These are phyloP conservation scores for Limnanthes douglasii DNA, from an alignment of 345 rosid species.

Conservation along the genomic window DNA sequence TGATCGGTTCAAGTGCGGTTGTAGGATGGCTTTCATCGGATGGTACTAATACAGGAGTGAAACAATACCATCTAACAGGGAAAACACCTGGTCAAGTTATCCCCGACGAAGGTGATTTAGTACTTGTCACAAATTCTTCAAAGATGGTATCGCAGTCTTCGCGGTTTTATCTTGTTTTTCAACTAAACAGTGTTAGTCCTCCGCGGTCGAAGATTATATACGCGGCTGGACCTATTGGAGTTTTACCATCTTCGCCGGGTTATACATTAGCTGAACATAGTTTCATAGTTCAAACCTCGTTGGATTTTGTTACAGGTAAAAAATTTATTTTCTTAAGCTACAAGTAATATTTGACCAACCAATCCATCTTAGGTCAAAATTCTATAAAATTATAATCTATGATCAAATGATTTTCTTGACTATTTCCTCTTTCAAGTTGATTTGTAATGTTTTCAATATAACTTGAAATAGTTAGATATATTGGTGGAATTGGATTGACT, in stretches of 20 bases:
- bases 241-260: conserved; percentile 28
- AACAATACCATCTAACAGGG: conserved; percentile 41
- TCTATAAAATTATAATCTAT: too few relatives aligned
- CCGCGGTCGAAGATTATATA: conserved; percentile 36
- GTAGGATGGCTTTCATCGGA: conserved; percentile 55
- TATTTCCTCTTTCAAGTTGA: too few relatives aligned
- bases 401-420: too few relatives aligned
- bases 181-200: conserved; percentile 19
- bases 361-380: too few relatives aligned
- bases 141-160: conserved; percentile 27
- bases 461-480: too few relatives aligned
- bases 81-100: conserved; percentile 18
- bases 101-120: conserved; percentile 41
- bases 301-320: conserved; percentile 56
- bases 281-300: conserved; percentile 22
- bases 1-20: conserved; percentile 69
- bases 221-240: conserved; percentile 36
- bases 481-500: too few relatives aligned
- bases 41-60: conserved; percentile 9
- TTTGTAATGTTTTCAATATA: too few relatives aligned
- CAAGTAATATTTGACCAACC: too few relatives aligned
- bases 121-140: conserved; percentile 15
- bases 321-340: too few relatives aligned
- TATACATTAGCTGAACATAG: conserved; percentile 35
- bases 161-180: conserved; percentile 53